Evolutionary conservation across 2,329 filamentous ascomycete genomes (phyloP).

Genomic region (Colletotrichum simmondsii): DNA sequence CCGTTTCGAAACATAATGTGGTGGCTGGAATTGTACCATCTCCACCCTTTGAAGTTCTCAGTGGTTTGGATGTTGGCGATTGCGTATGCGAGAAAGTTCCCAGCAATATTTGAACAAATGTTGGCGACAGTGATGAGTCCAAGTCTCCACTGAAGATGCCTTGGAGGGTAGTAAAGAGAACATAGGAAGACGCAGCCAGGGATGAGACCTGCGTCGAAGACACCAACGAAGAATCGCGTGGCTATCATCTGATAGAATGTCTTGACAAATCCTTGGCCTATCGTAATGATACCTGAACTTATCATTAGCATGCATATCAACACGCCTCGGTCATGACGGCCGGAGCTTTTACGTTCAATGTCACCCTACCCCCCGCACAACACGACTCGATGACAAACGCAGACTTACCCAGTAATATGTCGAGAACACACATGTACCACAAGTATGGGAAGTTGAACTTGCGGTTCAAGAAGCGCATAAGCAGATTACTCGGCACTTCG

Average conservation of each 20-base stretch:
- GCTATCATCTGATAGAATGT: constrained; percentile 36
- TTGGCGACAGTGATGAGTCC: constrained; percentile 39
- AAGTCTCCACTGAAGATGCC: constrained; percentile 39
- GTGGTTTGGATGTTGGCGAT: constrained; percentile 38
- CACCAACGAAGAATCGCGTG: constrained; percentile 38
- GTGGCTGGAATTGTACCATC: constrained; percentile 21
- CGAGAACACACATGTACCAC: constrained; percentile 38
- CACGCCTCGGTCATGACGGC: too few relatives aligned
- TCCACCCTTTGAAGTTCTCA: constrained; percentile 38
- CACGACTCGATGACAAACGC: too few relatives aligned
- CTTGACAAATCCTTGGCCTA: constrained; percentile 40
- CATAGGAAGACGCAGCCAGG: constrained; percentile 39
- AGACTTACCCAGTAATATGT: constrained; percentile 34
- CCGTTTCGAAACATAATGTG: neutral
- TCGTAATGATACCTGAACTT: constrained; percentile 38
- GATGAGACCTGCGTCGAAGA: constrained; percentile 40
- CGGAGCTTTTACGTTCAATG: too few relatives aligned
- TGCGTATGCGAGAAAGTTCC: constrained; percentile 39
- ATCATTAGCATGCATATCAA: neutral
- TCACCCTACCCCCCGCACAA: too few relatives aligned
- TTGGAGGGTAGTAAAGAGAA: constrained; percentile 38
- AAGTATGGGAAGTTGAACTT: constrained; percentile 29
- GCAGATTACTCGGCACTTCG: constrained; percentile 38
- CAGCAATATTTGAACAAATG: constrained; percentile 38
- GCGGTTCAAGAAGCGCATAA: constrained; percentile 34